Percentiles rank a stretch among this genome's conserved stretches.
These are phyloP conservation scores for Cercophora scortea DNA, from an alignment of 495 filamentous ascomycete genomes.

Conservation along the genomic window DNA sequence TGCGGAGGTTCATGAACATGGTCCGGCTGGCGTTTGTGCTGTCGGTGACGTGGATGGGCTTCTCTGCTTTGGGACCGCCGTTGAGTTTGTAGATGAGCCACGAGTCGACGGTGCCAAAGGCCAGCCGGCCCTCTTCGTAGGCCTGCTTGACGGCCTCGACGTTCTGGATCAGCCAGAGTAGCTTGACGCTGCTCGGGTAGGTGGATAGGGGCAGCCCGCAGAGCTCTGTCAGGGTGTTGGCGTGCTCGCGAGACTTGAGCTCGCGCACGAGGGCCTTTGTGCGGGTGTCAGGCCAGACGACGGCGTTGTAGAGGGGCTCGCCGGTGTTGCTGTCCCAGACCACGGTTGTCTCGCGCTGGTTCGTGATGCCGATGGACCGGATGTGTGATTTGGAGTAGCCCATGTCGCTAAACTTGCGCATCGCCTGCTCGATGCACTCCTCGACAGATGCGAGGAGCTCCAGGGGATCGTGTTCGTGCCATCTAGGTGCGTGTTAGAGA, in stretches of 20 bases:
- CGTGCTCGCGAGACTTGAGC: conserved; percentile 56
- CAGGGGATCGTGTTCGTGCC: conserved; percentile 88
- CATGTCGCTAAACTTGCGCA: conserved; percentile 59
- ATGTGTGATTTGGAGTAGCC: conserved; percentile 68
- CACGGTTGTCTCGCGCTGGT: conserved; percentile 87
- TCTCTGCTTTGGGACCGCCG: conserved; percentile 54
- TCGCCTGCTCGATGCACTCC: conserved; percentile 76
- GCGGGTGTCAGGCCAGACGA: conserved; percentile 91
- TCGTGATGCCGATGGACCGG: conserved; percentile 85
- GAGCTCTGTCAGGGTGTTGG: conserved; percentile 62
- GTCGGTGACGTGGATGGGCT: conserved; percentile 72
- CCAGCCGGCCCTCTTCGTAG: conserved; percentile 70
- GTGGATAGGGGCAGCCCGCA: conserved; percentile 89
- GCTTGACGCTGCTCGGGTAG: conserved; percentile 85
- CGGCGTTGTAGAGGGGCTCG: conserved; percentile 78
- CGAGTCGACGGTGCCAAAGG: conserved; percentile 89
- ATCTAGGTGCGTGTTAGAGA: conserved; percentile 32
- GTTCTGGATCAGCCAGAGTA: conserved; percentile 78
- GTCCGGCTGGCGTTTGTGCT: conserved; percentile 88
- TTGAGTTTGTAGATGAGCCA: conserved; percentile 92
- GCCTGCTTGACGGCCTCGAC: conserved; percentile 63
- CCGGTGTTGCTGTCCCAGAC: conserved; percentile 88
- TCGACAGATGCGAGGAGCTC: conserved; percentile 75
- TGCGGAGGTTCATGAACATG: conserved; percentile 94
- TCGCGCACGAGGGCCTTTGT: conserved; percentile 76